Base-by-base conservation (phyloP, 2,329 filamentous ascomycete species). In the Dichotomopilus funicola region DNA sequence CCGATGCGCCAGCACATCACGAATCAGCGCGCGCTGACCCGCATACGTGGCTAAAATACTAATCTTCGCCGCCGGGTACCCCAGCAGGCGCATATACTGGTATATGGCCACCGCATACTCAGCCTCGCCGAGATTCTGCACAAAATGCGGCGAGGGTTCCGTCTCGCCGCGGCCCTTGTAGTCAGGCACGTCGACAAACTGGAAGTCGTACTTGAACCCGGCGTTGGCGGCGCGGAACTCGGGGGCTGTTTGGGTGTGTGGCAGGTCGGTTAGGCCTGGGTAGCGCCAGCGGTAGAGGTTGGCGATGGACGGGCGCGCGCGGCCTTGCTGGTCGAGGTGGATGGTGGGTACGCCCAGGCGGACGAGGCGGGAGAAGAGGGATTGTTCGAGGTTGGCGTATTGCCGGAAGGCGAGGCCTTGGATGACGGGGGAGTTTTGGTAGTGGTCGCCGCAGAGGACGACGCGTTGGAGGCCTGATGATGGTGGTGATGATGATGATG, bases 31-130 rank as follows among this genome's bases (percentile, higher is more conserved):
- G 57, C 86, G 80, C 69, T 99, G 94, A 3, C 94, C 94, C 12
- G 94, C 91, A 69, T 99, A 99, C 0, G 92, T 95, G 2, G 91
- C 88, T 53, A 99, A 77, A 58, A 99, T 96, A 49, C 83, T 89
- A 65, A 99, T 96, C 67, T 87, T 82, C 13, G 75, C 71, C 0
- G 89, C 88, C 5, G 94, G 89, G 64, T 99, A 99, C 13, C 92
- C 94, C 4, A 99, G 82, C 19, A 99, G 77, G 19, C 94, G 86
- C 94, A 99, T 97, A 70, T 97, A 99, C 73, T 96, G 91, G 73
- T 86, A 99, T 35, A 99, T 80, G 3, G 94, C 94, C 33, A 97
- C 94, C 2, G 91, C 88, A 68, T 97, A 99, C 72, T 99, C 95
- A 2, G 94, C 94, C 72, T 99, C 94, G 47, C 94, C 94, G 45